A percentile compares a stretch with the other conserved stretches of the same genome.
These are phyloP conservation scores for Trichoderma breve DNA, from an alignment of 2,329 filamentous ascomycete species.

Conservation along the genomic window DNA sequence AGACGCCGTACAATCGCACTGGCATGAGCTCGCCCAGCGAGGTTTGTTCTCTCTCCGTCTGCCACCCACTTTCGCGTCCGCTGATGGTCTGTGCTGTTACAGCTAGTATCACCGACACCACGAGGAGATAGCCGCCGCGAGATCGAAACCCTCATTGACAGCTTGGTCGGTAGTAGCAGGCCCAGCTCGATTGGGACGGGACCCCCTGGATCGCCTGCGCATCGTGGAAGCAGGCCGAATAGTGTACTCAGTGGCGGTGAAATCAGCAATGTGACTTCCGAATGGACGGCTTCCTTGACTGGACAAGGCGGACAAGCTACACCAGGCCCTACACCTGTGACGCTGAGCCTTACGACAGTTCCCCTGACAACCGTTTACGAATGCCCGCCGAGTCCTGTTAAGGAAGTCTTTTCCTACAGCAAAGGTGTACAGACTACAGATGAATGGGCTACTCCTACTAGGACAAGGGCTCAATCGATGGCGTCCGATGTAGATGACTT, in stretches of 20 bases:
- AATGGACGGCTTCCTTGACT: conserved; percentile 51
- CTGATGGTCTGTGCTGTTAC: conserved; percentile 16
- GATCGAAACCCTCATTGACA: conserved; percentile 82
- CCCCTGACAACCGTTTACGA: conserved; percentile 78
- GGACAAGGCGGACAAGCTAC: conserved; percentile 33
- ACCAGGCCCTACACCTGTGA: conserved; percentile 37
- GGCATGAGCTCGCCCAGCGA: conserved; percentile 68
- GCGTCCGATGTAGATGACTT: conserved; percentile 61
- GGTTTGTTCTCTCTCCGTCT: conserved; percentile 49
- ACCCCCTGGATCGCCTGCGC: conserved; percentile 62
- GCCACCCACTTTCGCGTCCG: not conserved
- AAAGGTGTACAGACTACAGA: conserved; percentile 92
- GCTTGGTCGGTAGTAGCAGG: conserved; percentile 75
- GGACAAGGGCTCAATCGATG: conserved; percentile 41
- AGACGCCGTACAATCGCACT: conserved; percentile 67
- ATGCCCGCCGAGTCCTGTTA: conserved; percentile 69
- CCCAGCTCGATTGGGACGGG: conserved; percentile 65
- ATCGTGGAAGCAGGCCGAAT: conserved; percentile 75
- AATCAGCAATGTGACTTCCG: conserved; percentile 71
- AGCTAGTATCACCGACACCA: conserved; percentile 66
- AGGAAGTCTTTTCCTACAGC: conserved; percentile 93
- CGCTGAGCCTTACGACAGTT: conserved; percentile 71
- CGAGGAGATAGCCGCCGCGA: conserved; percentile 69
- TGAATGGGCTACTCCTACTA: conserved; percentile 60
- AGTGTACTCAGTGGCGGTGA: conserved; percentile 82